Base-by-base conservation (phyloP, 768 basidiomycete genomes). In the Lactifluus echinatus region DNA sequence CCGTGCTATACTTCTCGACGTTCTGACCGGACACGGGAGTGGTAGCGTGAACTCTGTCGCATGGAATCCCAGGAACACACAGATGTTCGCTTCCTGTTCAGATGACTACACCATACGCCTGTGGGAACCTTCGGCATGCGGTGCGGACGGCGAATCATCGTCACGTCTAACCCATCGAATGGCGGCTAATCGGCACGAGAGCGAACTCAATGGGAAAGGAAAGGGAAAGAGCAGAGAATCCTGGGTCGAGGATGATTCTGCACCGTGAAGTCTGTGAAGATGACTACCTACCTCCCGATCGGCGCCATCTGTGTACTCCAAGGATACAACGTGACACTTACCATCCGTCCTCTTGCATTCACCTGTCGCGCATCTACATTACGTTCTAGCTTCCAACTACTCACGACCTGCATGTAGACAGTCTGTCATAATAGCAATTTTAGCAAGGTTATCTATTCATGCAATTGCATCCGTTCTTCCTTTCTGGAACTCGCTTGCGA, bases 61-160 rank as follows among this genome's bases (percentile, higher is more conserved):
- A 34, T 99, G 96, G 96, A 94, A 96, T 70, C 93, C 92, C 19
- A 76, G 77, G 49, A 87, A 92, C 67, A 80, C 84, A 63, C 82
- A 85, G 56, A 88, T 97, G 85, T 97, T 98, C 73, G 96, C 96
- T 31, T 93, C 90, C 42, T 96, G 93, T 70, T 92, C 92, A 43
- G 95, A 99, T 69, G 95, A 99, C 72, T 73, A 76, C 53, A 90
- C 87, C 17, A 83, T 99, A 65, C 83, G 93, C 59, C 86, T 95
- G 76, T 95, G 93, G 93, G 88, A 91, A 71, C 75, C 81, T 43
- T 73, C 72, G 10, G 57, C 39, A 8, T 34, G 63, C 65, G 50
- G 55, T 57, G 2, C 63, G 55, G 23, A 29, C 60, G 42, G 55
- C 53, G 50, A 54, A 39, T 47, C 59, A 26, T 61, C 43, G 53